Evolutionary conservation across 1,284 basidiomycete species (phyloP).

Genomic region (Boletus hoseneyae): DNA sequence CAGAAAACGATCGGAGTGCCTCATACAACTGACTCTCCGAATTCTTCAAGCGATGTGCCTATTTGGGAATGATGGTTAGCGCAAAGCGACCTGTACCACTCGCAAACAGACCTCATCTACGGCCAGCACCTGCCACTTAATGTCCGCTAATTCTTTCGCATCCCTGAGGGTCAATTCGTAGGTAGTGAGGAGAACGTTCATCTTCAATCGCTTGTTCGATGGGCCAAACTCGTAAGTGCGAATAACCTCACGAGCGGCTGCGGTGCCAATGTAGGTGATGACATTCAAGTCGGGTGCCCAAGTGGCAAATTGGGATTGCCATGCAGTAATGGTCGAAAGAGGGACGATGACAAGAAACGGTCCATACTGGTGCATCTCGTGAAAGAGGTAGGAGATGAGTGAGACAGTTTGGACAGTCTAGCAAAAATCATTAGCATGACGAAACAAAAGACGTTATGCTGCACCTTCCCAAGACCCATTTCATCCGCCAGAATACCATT

Average conservation of each 20-base stretch:
- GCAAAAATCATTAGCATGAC: conserved; percentile 13
- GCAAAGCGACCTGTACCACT: background rate
- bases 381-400: conserved; percentile 95
- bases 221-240: conserved; percentile 91
- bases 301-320: conserved; percentile 92
- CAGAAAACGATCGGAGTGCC: conserved; percentile 85
- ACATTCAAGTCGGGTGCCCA: conserved; percentile 99
- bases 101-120: conserved; percentile 81
- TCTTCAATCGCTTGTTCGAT: conserved; percentile 84
- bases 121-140: conserved; percentile 96
- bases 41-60: conserved; percentile 98
- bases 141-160: conserved; percentile 82
- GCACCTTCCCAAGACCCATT: conserved; percentile 97
- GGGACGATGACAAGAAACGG: conserved; percentile 98
- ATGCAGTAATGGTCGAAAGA: conserved; percentile 95
- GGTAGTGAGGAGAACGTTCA: conserved; percentile 97
- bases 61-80: conserved; percentile 13
- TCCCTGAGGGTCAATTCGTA: conserved; percentile 97
- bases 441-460: background rate
- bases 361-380: conserved; percentile 90
- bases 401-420: conserved; percentile 95
- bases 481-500: conserved; percentile 99
- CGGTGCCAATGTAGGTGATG: conserved; percentile 94
- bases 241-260: conserved; percentile 85
- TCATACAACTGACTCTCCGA: conserved; percentile 97